Percentiles rank a stretch among this genome's conserved stretches.
phyloP scores from a whole-genome alignment of 257 asterid genomes.

The Forsythia suspensa region DNA sequence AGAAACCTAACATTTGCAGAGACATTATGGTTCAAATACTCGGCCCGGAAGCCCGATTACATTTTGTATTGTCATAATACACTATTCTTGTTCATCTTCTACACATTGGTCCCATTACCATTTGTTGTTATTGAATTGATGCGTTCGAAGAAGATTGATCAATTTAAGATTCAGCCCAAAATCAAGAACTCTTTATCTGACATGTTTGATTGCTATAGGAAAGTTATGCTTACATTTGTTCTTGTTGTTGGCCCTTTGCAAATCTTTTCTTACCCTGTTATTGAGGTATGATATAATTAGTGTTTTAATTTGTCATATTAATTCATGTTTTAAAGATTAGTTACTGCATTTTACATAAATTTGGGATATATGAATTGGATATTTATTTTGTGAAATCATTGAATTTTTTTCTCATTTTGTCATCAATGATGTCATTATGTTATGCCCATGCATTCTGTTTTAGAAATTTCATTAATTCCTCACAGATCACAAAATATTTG shows the following conservation, averaged over 20 bases:
- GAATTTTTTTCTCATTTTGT: no score
- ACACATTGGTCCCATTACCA: constrained; percentile 58
- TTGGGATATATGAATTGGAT: no score
- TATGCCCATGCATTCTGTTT: no score
- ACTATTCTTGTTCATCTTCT: constrained; percentile 55
- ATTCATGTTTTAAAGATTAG: no score
- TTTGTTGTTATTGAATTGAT: constrained; percentile 46
- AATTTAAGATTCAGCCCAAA: constrained; percentile 69
- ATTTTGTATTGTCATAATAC: constrained; percentile 65
- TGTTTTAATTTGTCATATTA: no score
- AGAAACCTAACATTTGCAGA: constrained; percentile 59
- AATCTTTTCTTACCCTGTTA: constrained; percentile 53
- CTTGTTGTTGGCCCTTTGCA: constrained; percentile 64
- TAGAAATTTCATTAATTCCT: no score
- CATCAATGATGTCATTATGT: no score
- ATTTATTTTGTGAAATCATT: no score
- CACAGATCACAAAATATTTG: no score
- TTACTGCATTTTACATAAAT: no score
- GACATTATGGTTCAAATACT: constrained; percentile 61
- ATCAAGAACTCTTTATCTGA: constrained; percentile 42
- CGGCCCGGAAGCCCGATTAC: constrained; percentile 55
- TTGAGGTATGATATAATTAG: constrained; percentile 39
- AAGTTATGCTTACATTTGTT: constrained; percentile 47
- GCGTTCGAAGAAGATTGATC: constrained; percentile 38
- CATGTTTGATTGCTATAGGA: constrained; percentile 56